phyloP scores from a whole-genome alignment of 176 grass and related monocot species.

The Aegilops bicornis region DNA sequence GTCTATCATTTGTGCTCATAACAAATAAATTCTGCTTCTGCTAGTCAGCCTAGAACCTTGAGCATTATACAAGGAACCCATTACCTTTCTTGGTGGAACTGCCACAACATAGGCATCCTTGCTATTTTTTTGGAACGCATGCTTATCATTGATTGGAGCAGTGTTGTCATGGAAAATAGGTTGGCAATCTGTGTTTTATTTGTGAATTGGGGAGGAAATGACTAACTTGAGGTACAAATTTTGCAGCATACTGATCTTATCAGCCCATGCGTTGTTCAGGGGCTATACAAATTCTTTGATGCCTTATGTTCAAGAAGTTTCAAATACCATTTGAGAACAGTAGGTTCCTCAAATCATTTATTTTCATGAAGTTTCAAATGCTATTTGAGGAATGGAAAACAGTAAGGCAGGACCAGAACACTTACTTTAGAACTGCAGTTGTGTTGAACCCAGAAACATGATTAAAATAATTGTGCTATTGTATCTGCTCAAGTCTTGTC shows the following conservation, averaged over 20 bases:
- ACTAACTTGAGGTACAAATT: neutral
- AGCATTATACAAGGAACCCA: too few species aligned
- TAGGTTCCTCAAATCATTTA: neutral
- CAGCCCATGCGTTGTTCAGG: neutral
- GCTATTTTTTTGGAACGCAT: neutral
- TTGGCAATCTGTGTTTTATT: neutral
- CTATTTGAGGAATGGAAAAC: neutral
- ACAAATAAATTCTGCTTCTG: too few species aligned
- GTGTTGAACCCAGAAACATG: neutral
- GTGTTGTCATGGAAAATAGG: neutral
- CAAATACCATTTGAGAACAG: neutral
- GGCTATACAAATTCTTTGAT: too few species aligned
- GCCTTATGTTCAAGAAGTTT: slow-evolving; percentile 2
- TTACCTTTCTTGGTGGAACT: too few species aligned
- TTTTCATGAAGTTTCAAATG: neutral
- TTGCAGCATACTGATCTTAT: neutral
- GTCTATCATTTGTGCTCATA: too few species aligned
- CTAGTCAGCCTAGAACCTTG: too few species aligned
- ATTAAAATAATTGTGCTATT: neutral
- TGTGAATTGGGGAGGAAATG: neutral
- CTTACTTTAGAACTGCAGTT: neutral
- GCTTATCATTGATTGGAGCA: neutral
- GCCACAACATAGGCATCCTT: too few species aligned
- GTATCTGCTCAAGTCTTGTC: neutral
- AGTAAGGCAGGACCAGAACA: neutral